Base-by-base conservation (phyloP, 2,329 filamentous ascomycete genomes). In the Alternaria incomplexa region DNA sequence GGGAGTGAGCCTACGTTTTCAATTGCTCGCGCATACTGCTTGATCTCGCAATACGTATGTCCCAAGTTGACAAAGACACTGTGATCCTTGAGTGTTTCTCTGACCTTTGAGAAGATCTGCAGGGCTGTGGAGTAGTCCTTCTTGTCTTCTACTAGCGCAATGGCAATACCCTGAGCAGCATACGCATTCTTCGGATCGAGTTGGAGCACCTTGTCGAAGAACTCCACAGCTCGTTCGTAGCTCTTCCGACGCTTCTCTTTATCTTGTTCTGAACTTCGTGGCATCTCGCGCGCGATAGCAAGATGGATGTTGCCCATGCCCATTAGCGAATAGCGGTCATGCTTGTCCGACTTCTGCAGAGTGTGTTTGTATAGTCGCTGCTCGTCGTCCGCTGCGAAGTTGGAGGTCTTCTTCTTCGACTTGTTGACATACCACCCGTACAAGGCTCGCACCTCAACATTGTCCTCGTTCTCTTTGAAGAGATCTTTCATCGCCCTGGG, bases 301-400 rank as follows among this genome's bases (percentile, higher is more conserved):
- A 99, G 86, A 71, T 95, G 91, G n/a, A 99, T 84, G 77, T 99
- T 99, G 45, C 96, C 96, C 95, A 99, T 98, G 13, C 93, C 95
- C 25, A 96, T 94, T 26, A 99, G 85, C 5, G 96, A 93, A 79
- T 99, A 99, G n/a, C 93, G 88, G 78, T 99, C 96, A 77, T 99
- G 96, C 85, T 98, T 99, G 83, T 99, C 95, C 5, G 68, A 75
- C 69, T 94, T 90, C 77, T 97, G 93, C 28, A 99, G 84, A 0
- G 95, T 98, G 79, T 97, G 93, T 82, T 98, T 99, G 85, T 96
- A 96, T 78, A 97, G 94, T 4, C 93, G 89, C 73, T 97, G 91
- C 79, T 99, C 96, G 32, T 90, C 89, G 76, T 99, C 96, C 75
- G 98, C 94, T 15, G 89, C 89, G 63, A 97, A 86, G 75, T 96